A percentile compares a stretch with the other conserved stretches of the same genome.
Conservation (phyloP, 2,329 filamentous ascomycete species). For the Lasiodiplodia sp. region DNA sequence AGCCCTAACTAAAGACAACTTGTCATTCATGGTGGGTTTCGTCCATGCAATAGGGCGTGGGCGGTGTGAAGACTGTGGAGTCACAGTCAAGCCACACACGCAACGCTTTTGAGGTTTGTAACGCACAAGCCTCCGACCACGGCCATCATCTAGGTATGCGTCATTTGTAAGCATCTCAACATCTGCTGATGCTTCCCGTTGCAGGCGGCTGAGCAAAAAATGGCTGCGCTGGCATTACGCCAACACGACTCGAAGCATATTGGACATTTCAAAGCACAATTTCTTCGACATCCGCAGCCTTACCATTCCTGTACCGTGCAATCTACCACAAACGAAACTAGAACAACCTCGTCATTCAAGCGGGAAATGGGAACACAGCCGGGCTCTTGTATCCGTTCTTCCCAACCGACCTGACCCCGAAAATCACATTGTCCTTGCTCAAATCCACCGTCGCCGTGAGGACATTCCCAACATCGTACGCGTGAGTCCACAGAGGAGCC, state of each 20-base stretch:
- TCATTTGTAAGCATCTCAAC: neutral
- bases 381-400: slow-evolving; percentile 60
- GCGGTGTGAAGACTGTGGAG: neutral
- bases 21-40: too few species aligned
- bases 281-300: neutral
- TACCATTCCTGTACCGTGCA: neutral
- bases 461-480: slow-evolving; percentile 58
- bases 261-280: neutral
- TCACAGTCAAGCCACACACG: neutral
- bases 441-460: slow-evolving; percentile 55
- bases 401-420: slow-evolving; percentile 62
- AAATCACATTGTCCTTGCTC: slow-evolving; percentile 66
- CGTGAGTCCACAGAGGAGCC: slow-evolving; percentile 59
- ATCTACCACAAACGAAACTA: neutral
- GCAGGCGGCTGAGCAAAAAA: neutral
- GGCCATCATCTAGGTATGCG: neutral
- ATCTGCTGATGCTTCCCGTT: neutral
- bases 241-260: neutral
- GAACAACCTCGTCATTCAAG: neutral
- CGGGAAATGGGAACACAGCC: slow-evolving; percentile 54
- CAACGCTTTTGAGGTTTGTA: neutral
- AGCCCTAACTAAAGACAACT: too few species aligned
- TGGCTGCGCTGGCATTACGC: neutral
- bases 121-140: neutral
- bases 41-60: neutral